Percentiles rank a stretch among this genome's conserved stretches.
phyloP scores from a whole-genome alignment of 2,329 filamentous ascomycete genomes.

The Colletotrichum lentis region DNA sequence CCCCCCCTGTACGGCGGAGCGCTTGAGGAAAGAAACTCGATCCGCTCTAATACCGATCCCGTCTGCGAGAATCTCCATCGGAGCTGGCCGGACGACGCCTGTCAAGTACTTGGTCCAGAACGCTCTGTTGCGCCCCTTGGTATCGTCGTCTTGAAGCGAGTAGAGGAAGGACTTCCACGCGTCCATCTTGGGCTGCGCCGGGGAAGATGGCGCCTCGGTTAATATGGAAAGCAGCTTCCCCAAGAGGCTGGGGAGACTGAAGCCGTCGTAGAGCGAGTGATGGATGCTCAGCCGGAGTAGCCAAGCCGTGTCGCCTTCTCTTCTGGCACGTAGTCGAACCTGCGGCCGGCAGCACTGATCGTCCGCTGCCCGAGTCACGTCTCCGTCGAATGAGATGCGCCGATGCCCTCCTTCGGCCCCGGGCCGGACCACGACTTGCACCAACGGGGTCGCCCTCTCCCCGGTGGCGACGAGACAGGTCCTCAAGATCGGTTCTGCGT shows the following conservation, averaged over 20 bases:
- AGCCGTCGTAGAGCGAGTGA: conserved; percentile 87
- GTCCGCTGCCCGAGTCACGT: neutral
- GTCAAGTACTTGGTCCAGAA: conserved; percentile 43
- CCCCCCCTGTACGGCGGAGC: conserved; percentile 53
- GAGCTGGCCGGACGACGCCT: conserved; percentile 36
- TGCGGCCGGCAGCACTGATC: conserved; percentile 27
- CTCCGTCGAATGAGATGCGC: conserved; percentile 41
- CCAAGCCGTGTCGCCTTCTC: conserved; percentile 40
- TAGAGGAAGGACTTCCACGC: conserved; percentile 21
- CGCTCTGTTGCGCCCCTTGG: neutral
- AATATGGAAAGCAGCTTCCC: conserved; percentile 38
- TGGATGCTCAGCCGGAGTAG: conserved; percentile 71
- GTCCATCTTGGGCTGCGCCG: neutral
- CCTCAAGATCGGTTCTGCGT: conserved; percentile 69
- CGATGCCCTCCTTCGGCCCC: conserved; percentile 39
- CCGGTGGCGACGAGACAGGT: conserved; percentile 69
- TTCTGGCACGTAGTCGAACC: conserved; percentile 16
- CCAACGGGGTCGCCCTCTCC: conserved; percentile 57
- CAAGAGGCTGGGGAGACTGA: conserved; percentile 75
- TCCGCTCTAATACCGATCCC: conserved; percentile 43
- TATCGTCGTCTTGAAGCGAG: neutral
- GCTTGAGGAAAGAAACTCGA: conserved; percentile 52
- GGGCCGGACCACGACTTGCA: conserved; percentile 68
- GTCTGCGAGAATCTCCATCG: conserved; percentile 32
- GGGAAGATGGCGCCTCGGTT: neutral